Percentiles rank a stretch among this genome's conserved stretches.
Evolutionary conservation across 208 protist genomes (phyloP).

Genomic region (Trypanosoma congolense): DNA sequence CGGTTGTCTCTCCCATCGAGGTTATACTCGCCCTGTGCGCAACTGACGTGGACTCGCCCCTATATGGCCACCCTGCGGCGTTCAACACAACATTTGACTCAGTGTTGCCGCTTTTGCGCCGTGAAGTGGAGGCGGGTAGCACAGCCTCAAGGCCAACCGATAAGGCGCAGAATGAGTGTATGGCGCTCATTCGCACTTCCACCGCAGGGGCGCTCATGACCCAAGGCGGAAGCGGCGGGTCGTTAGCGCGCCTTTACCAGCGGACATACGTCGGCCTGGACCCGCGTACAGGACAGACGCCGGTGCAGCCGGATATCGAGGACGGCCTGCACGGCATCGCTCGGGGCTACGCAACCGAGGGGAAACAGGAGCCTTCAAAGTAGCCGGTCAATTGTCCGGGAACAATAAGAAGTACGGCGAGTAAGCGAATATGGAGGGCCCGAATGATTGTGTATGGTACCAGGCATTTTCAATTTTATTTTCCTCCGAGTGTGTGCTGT

Average conservation of each 20-base stretch:
- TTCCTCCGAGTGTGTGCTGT: no score
- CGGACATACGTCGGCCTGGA: conserved; percentile 77
- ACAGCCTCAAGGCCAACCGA: conserved; percentile 2
- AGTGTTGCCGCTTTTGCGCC: conserved; percentile 28
- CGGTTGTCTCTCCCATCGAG: conserved; percentile 85
- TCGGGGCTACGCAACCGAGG: conserved; percentile 62
- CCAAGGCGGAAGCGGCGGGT: conserved; percentile 18
- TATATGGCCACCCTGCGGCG: conserved; percentile 49
- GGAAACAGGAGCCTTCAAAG: conserved; percentile 8
- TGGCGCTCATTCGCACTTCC: conserved; percentile 18
- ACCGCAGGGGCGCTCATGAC: conserved; percentile 18
- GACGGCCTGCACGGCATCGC: conserved; percentile 81
- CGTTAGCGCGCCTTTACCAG: conserved; percentile 61
- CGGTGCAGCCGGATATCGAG: conserved; percentile 59
- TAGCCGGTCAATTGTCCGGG: neutral
- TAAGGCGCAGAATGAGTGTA: conserved; percentile 10
- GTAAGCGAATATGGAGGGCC: no score
- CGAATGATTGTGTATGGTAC: no score
- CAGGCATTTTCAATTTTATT: no score
- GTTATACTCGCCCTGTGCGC: conserved; percentile 68
- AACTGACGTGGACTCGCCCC: conserved; percentile 16
- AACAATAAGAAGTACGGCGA: neutral
- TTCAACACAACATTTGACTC: conserved; percentile 65
- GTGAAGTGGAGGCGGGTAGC: conserved; percentile 8
- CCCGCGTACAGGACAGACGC: conserved; percentile 59